Evolutionary conservation across 306 rosid genomes (phyloP), one percentile per base, ranked within the genome.

Genomic region (Coriaria nepalensis): DNA sequence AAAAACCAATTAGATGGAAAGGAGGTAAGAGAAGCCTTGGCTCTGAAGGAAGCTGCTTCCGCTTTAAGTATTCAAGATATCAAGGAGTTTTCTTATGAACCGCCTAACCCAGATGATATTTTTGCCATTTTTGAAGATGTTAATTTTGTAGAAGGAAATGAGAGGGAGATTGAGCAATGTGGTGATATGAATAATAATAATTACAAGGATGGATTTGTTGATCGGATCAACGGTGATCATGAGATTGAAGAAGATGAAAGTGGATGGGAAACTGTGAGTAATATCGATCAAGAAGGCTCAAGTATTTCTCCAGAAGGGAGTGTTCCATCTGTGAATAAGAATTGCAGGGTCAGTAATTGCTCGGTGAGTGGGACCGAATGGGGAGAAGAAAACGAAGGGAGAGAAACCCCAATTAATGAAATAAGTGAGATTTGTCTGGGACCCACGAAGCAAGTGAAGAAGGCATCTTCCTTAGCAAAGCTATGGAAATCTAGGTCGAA

Each of bases 231-330:
- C 45, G 76, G 77, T 40, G 93, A 83, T 20, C 29, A 20, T 20
- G 29, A 20, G 29, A 20, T 20, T 20, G 41, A 79, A 33, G 94
- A 82, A 41, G 94, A 87, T 52, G 97, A 81, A 66, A 88, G 97
- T 72, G 97, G 95, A 59, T 88, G 97, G 96, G 96, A 88, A 71
- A 88, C 93, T 8, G 95, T 72, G 37, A 88, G 96, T 75, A 93
- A 81, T 59, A 44, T 57, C 13, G 97, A 88, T 63, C 94, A 87
- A 65, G 93, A 87, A 73, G 93, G 82, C 56, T 88, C 97, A 9
- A 73, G 83, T 71, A 76, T 51, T 68, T 83, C 95, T 33, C 86
- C 67, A 0, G 95, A 78, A 53, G 94, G 87, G 58, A 83, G 86
- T 59, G 70, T 63, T 50, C 56, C 53, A n/a, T 77, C 80, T 1